These are phyloP conservation scores for Paecilomyces dactylethromorphus DNA, from an alignment of 2,329 filamentous ascomycete species.

Conservation along the genomic window DNA sequence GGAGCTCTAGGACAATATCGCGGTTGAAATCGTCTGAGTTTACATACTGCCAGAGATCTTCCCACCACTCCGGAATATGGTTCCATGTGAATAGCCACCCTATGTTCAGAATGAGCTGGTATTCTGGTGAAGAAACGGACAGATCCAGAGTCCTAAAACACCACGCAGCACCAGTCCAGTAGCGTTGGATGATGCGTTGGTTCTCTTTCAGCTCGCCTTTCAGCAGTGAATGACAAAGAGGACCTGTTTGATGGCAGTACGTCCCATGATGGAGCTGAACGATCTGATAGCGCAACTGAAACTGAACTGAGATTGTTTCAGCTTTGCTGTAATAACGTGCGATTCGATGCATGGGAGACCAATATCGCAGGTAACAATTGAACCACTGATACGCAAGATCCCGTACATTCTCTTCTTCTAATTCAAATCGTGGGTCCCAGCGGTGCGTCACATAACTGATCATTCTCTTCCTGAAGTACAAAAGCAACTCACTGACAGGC, in stretches of 20 bases:
- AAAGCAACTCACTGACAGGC: not conserved
- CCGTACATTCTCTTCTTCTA: not conserved
- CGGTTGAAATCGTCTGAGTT: not conserved
- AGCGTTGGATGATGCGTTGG: not conserved
- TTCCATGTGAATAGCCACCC: not conserved
- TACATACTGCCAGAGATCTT: not conserved
- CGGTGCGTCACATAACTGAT: not conserved
- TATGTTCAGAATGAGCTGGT: not conserved
- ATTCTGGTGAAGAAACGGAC: not conserved
- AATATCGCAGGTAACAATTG: not conserved
- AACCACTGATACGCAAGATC: not conserved
- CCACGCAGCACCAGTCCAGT: not conserved
- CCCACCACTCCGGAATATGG: not conserved
- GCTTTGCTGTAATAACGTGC: not conserved
- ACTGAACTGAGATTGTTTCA: not conserved
- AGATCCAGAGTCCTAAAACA: not conserved
- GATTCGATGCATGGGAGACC: not conserved
- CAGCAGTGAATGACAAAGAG: not conserved
- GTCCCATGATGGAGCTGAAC: not conserved
- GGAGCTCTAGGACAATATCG: not conserved
- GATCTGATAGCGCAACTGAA: not conserved
- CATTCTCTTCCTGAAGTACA: not conserved
- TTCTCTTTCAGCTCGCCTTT: not conserved
- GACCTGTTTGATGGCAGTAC: not conserved
- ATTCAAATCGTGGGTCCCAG: not conserved